Evolutionary conservation across 1,284 basidiomycete genomes (phyloP).

Genomic region (Rhodotorula sp.): DNA sequence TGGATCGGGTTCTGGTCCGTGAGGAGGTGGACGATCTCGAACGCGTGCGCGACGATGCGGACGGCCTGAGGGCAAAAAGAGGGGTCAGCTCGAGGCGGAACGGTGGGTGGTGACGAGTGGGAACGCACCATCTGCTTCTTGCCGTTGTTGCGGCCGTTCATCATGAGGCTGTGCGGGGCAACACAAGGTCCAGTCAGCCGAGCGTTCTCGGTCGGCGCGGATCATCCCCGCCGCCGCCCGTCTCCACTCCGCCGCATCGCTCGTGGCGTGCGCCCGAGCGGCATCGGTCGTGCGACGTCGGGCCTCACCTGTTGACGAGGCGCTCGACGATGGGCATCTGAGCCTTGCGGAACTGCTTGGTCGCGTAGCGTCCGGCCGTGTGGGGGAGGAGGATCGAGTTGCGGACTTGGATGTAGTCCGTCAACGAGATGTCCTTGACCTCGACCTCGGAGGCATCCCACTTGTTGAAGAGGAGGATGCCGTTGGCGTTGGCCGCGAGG

Average conservation of each 20-base stretch:
- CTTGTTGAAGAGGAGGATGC: conserved; percentile 90
- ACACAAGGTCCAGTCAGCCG: neutral
- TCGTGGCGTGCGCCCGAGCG: no score
- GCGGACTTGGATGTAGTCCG: conserved; percentile 99
- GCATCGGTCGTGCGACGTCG: no score
- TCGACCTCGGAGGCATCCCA: conserved; percentile 88
- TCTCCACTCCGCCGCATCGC: neutral
- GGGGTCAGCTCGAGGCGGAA: neutral
- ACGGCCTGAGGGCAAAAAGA: conserved; percentile 59
- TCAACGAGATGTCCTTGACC: conserved; percentile 98
- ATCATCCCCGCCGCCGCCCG: neutral
- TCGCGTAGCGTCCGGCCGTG: conserved; percentile 98
- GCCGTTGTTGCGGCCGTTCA: conserved; percentile 99
- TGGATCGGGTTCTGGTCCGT: conserved; percentile 99
- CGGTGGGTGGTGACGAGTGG: no score
- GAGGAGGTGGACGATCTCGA: conserved; percentile 99
- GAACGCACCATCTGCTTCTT: conserved; percentile 87
- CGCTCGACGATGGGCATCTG: conserved; percentile 99
- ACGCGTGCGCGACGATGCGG: conserved; percentile 98
- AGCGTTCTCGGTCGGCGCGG: neutral
- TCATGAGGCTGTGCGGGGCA: conserved; percentile 74
- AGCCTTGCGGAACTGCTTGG: conserved; percentile 99
- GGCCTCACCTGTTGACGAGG: conserved; percentile 86
- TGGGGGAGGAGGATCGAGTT: conserved; percentile 61
- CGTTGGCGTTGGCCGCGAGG: conserved; percentile 40